Conservation (phyloP, 371 early-diverging fungal genomes). For the Blakeslea trispora region DNA sequence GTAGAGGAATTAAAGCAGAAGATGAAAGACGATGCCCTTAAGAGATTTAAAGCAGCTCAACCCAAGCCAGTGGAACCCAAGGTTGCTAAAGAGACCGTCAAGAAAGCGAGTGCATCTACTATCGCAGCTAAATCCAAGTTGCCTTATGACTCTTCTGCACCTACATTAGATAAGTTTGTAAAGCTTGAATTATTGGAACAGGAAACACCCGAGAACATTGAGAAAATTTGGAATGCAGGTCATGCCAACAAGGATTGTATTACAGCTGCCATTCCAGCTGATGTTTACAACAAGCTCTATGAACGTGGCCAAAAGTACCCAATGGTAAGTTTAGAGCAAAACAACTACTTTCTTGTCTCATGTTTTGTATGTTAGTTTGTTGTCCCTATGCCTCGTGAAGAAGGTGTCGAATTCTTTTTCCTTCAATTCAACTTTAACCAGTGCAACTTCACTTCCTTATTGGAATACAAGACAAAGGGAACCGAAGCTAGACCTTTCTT, state of each 20-base stretch:
- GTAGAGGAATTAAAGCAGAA: conserved; percentile 56
- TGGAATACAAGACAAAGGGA: conserved; percentile 88
- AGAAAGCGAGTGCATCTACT: conserved; percentile 32
- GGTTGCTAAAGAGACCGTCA: conserved; percentile 18
- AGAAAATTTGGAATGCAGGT: conserved; percentile 83
- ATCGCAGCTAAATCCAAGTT: conserved; percentile 35
- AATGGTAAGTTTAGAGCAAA: conserved; percentile 67
- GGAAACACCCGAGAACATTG: conserved; percentile 67
- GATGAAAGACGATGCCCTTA: conserved; percentile 36
- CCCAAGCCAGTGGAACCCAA: conserved; percentile 22
- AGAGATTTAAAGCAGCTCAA: conserved; percentile 25
- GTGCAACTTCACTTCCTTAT: conserved; percentile 83
- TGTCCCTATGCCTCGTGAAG: conserved; percentile 81
- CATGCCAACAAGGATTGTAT: conserved; percentile 71
- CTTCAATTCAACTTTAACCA: conserved; percentile 85
- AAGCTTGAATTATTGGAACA: conserved; percentile 69
- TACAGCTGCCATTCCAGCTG: conserved; percentile 76
- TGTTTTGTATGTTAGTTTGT: conserved; percentile 68
- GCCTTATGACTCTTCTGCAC: conserved; percentile 51
- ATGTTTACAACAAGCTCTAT: conserved; percentile 70
- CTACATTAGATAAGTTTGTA: conserved; percentile 77
- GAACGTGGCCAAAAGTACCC: conserved; percentile 69
- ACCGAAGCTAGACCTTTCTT: conserved; percentile 82
- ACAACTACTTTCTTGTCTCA: not conserved
- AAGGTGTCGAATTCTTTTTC: conserved; percentile 87